Conservation (phyloP, 352 stramenopile genomes). For the Bremia lactucae region DNA sequence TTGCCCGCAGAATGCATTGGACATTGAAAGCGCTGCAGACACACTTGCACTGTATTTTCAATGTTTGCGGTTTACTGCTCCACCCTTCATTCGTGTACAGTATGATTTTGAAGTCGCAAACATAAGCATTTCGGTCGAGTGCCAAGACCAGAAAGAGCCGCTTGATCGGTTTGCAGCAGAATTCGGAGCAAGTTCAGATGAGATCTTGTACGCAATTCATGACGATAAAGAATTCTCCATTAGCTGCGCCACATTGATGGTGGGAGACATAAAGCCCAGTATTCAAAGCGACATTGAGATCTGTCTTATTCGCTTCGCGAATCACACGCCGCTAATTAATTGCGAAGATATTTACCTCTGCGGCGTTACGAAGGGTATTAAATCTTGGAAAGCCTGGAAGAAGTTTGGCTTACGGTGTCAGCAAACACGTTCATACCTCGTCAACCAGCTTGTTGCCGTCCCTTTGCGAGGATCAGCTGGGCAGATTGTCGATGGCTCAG, state of each 20-base stretch:
- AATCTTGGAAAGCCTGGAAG: conserved; percentile 36
- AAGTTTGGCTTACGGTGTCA: conserved; percentile 42
- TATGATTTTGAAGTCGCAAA: conserved; percentile 44
- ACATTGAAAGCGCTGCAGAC: conserved; percentile 41
- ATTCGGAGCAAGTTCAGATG: conserved; percentile 20
- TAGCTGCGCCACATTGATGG: conserved; percentile 42
- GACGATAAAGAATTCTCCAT: conserved; percentile 20
- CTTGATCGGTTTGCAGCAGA: conserved; percentile 54
- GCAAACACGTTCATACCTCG: conserved; percentile 21
- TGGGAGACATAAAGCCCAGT: conserved; percentile 8
- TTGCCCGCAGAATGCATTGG: conserved; percentile 14
- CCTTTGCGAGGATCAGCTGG: conserved; percentile 13
- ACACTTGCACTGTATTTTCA: conserved; percentile 58
- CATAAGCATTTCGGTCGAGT: conserved; percentile 28
- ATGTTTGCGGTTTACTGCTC: conserved; percentile 47
- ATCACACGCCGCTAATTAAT: conserved; percentile 60
- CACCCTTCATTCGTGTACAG: conserved; percentile 38
- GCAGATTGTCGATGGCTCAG: conserved; percentile 1
- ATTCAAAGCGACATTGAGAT: conserved; percentile 33
- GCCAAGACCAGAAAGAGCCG: conserved; percentile 25
- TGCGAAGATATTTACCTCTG: conserved; percentile 48
- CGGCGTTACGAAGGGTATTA: conserved; percentile 33
- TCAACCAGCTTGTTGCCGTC: conserved; percentile 37
- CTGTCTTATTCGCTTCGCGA: conserved; percentile 58
- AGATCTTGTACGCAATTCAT: conserved; percentile 36